Percentiles rank a stretch among this genome's conserved stretches.
Conservation (phyloP, 768 basidiomycete species). For the Suillus discolor region DNA sequence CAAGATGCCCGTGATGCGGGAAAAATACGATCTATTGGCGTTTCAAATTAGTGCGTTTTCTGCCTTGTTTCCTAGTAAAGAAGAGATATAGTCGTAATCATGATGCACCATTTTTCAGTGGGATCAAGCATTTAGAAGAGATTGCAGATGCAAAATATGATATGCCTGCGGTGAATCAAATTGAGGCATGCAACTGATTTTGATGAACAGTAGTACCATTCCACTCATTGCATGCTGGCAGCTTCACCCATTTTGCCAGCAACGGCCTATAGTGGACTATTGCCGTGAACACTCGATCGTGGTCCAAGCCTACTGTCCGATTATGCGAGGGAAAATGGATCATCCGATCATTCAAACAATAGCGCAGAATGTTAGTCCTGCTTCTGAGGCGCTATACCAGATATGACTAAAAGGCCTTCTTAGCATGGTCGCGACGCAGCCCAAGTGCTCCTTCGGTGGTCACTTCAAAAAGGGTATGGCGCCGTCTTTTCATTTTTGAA, state of each 20-base stretch:
- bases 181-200: constrained; percentile 55
- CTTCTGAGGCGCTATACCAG: background rate
- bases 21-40: constrained; percentile 73
- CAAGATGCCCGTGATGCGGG: constrained; percentile 62
- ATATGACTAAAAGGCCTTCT: background rate
- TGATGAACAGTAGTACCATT: background rate
- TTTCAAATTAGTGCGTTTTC: constrained; percentile 75
- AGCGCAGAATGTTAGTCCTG: constrained; percentile 55
- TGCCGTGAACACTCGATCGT: constrained; percentile 62
- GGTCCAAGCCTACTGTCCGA: constrained; percentile 77
- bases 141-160: constrained; percentile 63
- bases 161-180: constrained; percentile 77
- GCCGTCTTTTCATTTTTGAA: background rate
- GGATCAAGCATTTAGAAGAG: constrained; percentile 73
- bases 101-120: constrained; percentile 40
- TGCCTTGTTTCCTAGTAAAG: background rate
- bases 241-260: constrained; percentile 85
- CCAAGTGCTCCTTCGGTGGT: constrained; percentile 89
- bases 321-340: constrained; percentile 60
- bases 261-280: constrained; percentile 75
- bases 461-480: constrained; percentile 77
- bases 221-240: constrained; percentile 28
- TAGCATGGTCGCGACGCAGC: constrained; percentile 66
- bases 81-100: background rate
- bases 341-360: constrained; percentile 55